phyloP scores from a whole-genome alignment of 176 grass and related monocot species.

The Secale cereale region DNA sequence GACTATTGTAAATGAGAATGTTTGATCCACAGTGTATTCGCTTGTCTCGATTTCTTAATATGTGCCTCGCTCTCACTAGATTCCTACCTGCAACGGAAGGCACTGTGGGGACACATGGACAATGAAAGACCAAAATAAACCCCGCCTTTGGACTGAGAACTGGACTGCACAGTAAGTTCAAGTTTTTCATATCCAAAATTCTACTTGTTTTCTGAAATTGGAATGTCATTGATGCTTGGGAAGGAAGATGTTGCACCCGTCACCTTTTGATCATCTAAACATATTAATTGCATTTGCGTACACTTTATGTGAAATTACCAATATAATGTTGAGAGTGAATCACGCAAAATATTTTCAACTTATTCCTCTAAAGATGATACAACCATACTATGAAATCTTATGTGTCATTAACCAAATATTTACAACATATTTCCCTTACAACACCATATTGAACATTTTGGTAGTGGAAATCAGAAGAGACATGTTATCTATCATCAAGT shows the following conservation, averaged over 20 bases:
- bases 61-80: constrained; percentile 40
- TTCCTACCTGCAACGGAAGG: constrained; percentile 93
- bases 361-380: background rate
- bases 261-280: constrained; percentile 19
- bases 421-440: background rate
- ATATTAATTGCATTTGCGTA: background rate
- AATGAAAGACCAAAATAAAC: constrained; percentile 55
- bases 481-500: constrained; percentile 1
- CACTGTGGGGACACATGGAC: constrained; percentile 91
- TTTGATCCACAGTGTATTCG: constrained; percentile 7
- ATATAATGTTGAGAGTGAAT: background rate
- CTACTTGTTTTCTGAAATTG: background rate
- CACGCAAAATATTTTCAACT: background rate
- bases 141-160: constrained; percentile 85
- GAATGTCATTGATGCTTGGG: background rate
- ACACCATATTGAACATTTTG: background rate
- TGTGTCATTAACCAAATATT: background rate
- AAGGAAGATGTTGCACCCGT: background rate
- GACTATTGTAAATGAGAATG: background rate
- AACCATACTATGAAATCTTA: background rate
- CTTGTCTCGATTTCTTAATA: background rate
- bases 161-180: constrained; percentile 97
- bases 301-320: background rate
- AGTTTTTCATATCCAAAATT: constrained; percentile 32
- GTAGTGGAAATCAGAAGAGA: background rate